phyloP scores from a whole-genome alignment of 169 alveolate genomes.

The Ichthyophthirius multifiliis region DNA sequence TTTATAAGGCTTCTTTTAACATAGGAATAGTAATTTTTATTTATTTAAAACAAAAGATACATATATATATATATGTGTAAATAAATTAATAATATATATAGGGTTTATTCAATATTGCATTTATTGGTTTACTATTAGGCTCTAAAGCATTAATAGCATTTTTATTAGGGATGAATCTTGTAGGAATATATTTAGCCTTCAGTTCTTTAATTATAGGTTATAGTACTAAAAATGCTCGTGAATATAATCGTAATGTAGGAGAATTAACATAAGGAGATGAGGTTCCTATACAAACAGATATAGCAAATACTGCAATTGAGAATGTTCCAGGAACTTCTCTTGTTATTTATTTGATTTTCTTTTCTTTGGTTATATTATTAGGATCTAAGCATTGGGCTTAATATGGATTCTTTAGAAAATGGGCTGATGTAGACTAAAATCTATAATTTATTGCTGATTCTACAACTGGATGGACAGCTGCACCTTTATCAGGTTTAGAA shows the following conservation, averaged over 20 bases:
- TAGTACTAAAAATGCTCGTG: slow-evolving; percentile 4
- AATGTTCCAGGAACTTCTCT: background rate
- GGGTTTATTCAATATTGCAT: background rate
- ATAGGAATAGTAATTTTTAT: background rate
- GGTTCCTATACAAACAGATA: slow-evolving; percentile 1
- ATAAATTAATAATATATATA: background rate
- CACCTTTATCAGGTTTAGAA: no score
- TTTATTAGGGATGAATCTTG: background rate
- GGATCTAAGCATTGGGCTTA: background rate
- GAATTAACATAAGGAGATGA: background rate
- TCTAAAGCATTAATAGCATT: background rate
- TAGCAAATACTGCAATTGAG: background rate
- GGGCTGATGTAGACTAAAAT: no score
- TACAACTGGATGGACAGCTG: no score
- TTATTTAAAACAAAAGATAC: background rate
- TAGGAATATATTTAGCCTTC: background rate
- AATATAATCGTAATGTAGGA: background rate
- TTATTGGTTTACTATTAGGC: slow-evolving; percentile 7
- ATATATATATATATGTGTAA: background rate
- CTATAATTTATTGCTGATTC: no score
- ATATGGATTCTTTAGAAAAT: slow-evolving; percentile 1
- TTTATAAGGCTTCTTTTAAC: background rate
- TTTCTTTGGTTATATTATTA: background rate
- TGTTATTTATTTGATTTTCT: slow-evolving; percentile 3
- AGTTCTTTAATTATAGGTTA: background rate